Conservation (phyloP, 805 yeast genomes). For the Zygoascus biomembranicola region DNA sequence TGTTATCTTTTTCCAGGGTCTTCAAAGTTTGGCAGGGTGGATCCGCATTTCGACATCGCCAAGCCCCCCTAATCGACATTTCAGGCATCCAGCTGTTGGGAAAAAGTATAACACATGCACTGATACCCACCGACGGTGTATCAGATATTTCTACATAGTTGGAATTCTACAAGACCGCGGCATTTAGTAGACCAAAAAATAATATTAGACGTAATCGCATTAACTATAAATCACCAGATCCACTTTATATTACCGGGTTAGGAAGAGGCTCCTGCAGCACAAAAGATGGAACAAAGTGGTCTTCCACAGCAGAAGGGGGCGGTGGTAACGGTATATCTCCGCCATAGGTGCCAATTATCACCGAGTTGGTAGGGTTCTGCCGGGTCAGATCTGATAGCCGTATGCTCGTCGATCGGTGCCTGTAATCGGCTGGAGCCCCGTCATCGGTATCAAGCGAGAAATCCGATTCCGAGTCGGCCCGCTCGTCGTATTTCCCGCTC, state of each 20-base stretch:
- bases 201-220: too few relatives aligned
- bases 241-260: conserved; percentile 10
- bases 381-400: neutral
- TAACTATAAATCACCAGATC: too few relatives aligned
- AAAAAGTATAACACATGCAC: too few relatives aligned
- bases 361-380: neutral
- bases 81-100: too few relatives aligned
- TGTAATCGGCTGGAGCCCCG: neutral
- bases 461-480: neutral
- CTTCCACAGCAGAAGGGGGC: conserved; percentile 9
- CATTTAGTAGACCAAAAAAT: too few relatives aligned
- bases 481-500: neutral
- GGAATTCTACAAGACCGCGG: too few relatives aligned
- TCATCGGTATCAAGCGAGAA: neutral
- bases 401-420: neutral
- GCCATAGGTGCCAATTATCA: neutral
- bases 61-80: too few relatives aligned
- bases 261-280: conserved; percentile 10
- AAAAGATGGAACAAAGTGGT: conserved; percentile 7
- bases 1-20: too few relatives aligned
- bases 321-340: neutral
- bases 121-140: too few relatives aligned
- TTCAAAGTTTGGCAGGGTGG: too few relatives aligned
- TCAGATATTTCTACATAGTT: too few relatives aligned
- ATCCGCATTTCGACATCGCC: too few relatives aligned